Conservation (phyloP, 441 rosid species). For the Viola pubescens region DNA sequence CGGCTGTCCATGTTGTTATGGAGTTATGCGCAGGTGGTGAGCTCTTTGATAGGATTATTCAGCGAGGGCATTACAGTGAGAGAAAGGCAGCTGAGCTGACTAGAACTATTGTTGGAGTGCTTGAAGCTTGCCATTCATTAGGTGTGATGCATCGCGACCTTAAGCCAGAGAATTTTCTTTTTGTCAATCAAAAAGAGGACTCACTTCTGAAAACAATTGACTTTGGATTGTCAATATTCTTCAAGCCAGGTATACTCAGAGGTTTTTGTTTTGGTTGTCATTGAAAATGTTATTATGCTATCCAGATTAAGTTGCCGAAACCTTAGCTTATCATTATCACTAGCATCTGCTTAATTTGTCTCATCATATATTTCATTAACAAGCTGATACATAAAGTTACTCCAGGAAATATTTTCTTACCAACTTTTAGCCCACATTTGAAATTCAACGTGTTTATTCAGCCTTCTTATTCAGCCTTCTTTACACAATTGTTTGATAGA, state of each 20-base stretch:
- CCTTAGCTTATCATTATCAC: neutral
- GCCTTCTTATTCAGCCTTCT: too few relatives aligned
- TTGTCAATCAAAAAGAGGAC: constrained; percentile 66
- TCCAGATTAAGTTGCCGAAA: neutral
- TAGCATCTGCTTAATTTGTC: neutral
- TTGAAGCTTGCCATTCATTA: constrained; percentile 89
- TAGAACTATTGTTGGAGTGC: constrained; percentile 78
- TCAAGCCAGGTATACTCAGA: constrained; percentile 67
- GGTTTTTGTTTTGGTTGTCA: constrained; percentile 2
- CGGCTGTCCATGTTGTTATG: constrained; percentile 90
- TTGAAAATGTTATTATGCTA: neutral
- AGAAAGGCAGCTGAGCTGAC: constrained; percentile 89
- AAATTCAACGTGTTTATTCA: neutral
- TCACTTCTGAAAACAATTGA: constrained; percentile 85
- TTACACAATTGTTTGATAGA: too few relatives aligned
- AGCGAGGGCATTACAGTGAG: constrained; percentile 88
- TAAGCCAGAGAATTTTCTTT: constrained; percentile 88
- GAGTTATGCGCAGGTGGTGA: constrained; percentile 90
- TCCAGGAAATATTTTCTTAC: neutral
- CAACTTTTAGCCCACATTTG: neutral
- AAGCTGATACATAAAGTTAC: neutral
- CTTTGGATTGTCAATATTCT: constrained; percentile 87
- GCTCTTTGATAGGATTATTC: constrained; percentile 88
- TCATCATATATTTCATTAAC: neutral
- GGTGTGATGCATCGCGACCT: constrained; percentile 98